phyloP scores from a whole-genome alignment of 2,329 filamentous ascomycete genomes.

The Colletotrichum neosansevieriae region DNA sequence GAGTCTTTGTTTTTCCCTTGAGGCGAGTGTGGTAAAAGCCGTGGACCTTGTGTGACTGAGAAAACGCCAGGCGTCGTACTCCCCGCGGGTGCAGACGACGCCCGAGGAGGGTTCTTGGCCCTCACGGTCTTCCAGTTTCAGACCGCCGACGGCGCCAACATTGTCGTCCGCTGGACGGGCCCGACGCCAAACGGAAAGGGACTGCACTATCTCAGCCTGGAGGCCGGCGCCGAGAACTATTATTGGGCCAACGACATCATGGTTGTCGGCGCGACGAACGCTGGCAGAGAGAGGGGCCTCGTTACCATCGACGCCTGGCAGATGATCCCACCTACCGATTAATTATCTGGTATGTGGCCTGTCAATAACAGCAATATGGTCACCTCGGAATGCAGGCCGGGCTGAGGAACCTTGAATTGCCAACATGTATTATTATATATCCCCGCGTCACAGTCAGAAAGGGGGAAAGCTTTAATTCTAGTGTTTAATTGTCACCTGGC shows the following conservation, averaged over 20 bases:
- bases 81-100: not conserved
- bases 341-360: not conserved
- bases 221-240: slow-evolving; percentile 8
- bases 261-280: not conserved
- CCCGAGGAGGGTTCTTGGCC: not conserved
- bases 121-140: slow-evolving; percentile 13
- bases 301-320: slow-evolving; percentile 15
- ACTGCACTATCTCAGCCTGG: not conserved
- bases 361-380: not conserved
- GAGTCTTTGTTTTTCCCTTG: not conserved
- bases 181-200: slow-evolving; percentile 1
- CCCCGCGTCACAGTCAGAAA: too few relatives aligned
- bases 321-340: not conserved
- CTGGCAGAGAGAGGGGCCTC: not conserved
- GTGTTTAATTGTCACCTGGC: too few relatives aligned
- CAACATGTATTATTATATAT: too few relatives aligned
- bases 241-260: slow-evolving; percentile 20
- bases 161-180: not conserved
- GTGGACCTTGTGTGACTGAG: too few relatives aligned
- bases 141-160: slow-evolving; percentile 18
- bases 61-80: not conserved
- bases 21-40: too few relatives aligned
- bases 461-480: too few relatives aligned
- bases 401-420: too few relatives aligned
- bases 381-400: too few relatives aligned